phyloP scores from a whole-genome alignment of 1,139 yeast genomes.

The Yamadazyma sp. region DNA sequence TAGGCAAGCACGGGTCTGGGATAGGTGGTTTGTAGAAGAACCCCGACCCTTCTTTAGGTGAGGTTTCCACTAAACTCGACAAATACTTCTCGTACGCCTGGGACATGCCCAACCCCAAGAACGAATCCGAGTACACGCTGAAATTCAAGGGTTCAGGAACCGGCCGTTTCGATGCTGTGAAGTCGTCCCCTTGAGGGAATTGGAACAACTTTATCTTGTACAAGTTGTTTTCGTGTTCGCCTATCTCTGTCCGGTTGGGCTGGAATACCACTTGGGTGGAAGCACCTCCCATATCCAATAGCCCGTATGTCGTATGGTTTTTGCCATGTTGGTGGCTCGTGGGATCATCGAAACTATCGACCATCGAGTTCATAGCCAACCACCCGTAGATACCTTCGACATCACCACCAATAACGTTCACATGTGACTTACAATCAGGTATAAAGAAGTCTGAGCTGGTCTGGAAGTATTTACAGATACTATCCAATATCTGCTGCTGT shows the following conservation, averaged over 20 bases:
- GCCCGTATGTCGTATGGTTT: conserved; percentile 64
- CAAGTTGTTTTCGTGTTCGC: conserved; percentile 55
- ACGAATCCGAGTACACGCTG: conserved; percentile 67
- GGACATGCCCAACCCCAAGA: conserved; percentile 75
- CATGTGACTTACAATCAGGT: conserved; percentile 57
- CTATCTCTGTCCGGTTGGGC: conserved; percentile 58
- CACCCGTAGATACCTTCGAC: conserved; percentile 82
- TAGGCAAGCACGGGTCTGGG: conserved; percentile 66
- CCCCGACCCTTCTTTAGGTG: conserved; percentile 11
- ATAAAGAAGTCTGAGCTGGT: conserved; percentile 56
- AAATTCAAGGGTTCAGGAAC: conserved; percentile 32
- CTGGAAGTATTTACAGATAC: conserved; percentile 57
- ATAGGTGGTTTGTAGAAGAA: conserved; percentile 27
- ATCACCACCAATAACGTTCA: conserved; percentile 73
- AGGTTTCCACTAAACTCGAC: conserved; percentile 31
- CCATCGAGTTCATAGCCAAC: conserved; percentile 71
- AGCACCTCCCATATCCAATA: conserved; percentile 87
- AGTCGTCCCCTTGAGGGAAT: conserved; percentile 20
- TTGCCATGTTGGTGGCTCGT: conserved; percentile 50
- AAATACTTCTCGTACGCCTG: conserved; percentile 62
- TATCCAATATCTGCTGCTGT: conserved; percentile 50
- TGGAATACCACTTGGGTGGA: conserved; percentile 82
- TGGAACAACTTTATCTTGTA: conserved; percentile 51
- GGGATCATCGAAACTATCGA: conserved; percentile 57
- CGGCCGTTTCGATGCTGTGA: not conserved